A percentile compares a stretch with the other conserved stretches of the same genome.
Conservation (phyloP, 2,329 filamentous ascomycete species). For the Ophiostoma ulmi region DNA sequence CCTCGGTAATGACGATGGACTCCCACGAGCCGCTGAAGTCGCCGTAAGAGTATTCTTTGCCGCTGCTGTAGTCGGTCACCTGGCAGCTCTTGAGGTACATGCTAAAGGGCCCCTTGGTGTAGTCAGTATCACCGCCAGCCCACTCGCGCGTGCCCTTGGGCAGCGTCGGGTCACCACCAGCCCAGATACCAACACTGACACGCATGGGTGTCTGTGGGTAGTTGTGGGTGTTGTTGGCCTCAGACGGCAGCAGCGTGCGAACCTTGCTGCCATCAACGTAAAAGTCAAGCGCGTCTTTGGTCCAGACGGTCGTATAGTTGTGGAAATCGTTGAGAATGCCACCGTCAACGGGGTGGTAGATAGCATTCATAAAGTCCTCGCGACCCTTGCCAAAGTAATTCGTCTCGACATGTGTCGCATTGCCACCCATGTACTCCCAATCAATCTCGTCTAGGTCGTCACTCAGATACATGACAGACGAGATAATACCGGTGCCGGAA, state of each 20-base stretch:
- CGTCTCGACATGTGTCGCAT: slow-evolving; percentile 57
- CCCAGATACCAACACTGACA: slow-evolving; percentile 62
- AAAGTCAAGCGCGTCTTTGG: slow-evolving; percentile 59
- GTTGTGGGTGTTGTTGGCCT: slow-evolving; percentile 56
- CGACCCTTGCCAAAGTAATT: slow-evolving; percentile 76
- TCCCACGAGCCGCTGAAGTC: slow-evolving; percentile 24
- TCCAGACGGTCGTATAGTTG: slow-evolving; percentile 76
- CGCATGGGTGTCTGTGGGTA: slow-evolving; percentile 76
- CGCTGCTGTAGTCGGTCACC: slow-evolving; percentile 35
- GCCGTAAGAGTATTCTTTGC: slow-evolving; percentile 32
- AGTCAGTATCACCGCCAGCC: slow-evolving; percentile 56
- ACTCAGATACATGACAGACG: slow-evolving; percentile 75
- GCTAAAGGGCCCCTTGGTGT: slow-evolving; percentile 51
- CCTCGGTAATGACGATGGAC: slow-evolving; percentile 33
- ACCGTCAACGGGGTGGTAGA: slow-evolving; percentile 50
- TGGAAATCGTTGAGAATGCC: slow-evolving; percentile 58
- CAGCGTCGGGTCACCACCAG: slow-evolving; percentile 54
- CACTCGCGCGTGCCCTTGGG: slow-evolving; percentile 49
- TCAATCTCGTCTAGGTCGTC: slow-evolving; percentile 85
- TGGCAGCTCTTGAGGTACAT: slow-evolving; percentile 54
- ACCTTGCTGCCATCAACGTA: slow-evolving; percentile 63
- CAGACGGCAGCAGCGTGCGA: slow-evolving; percentile 56
- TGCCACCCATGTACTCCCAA: slow-evolving; percentile 73
- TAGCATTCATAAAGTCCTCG: slow-evolving; percentile 49
- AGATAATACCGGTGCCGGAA: slow-evolving; percentile 69